These are phyloP conservation scores for Talaromyces sp. DNA, from an alignment of 2,329 filamentous ascomycete genomes.

Conservation along the genomic window DNA sequence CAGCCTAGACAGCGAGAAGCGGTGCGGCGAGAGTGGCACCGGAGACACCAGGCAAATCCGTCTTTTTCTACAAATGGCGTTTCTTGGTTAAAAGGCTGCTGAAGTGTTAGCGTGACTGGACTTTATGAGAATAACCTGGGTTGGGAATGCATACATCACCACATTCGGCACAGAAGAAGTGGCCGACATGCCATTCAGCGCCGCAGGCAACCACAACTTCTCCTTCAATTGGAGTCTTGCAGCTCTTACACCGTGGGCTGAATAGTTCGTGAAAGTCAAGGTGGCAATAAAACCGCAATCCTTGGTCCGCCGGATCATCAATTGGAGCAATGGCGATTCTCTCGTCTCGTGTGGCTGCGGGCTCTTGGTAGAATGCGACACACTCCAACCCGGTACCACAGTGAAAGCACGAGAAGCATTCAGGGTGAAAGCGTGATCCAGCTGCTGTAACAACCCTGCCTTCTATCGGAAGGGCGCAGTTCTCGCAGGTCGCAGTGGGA, in stretches of 20 bases:
- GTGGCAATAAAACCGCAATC: conserved; percentile 88
- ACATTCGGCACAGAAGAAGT: conserved; percentile 99
- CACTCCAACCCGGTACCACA: conserved; percentile 87
- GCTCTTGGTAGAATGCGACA: conserved; percentile 93
- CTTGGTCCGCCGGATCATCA: conserved; percentile 57
- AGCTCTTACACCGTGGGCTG: conserved; percentile 89
- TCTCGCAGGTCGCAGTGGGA: conserved; percentile 71
- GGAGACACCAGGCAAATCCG: conserved; percentile 93
- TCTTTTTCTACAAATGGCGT: conserved; percentile 95
- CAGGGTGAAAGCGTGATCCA: conserved; percentile 81
- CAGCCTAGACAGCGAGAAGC: conserved; percentile 86
- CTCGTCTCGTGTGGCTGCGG: conserved; percentile 63
- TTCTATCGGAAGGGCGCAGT: conserved; percentile 78
- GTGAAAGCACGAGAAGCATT: conserved; percentile 85
- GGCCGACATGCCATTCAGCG: conserved; percentile 92
- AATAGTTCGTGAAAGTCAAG: conserved; percentile 97
- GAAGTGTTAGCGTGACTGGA: not conserved
- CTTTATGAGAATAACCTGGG: not conserved
- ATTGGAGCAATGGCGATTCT: conserved; percentile 63
- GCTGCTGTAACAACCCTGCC: conserved; percentile 84
- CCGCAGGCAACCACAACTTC: conserved; percentile 92
- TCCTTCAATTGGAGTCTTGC: conserved; percentile 91
- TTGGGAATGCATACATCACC: conserved; percentile 57
- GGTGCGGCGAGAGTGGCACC: conserved; percentile 86
- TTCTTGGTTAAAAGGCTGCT: conserved; percentile 51